phyloP scores from a whole-genome alignment of 768 basidiomycete species.

The Phanerodontia chrysosporium region DNA sequence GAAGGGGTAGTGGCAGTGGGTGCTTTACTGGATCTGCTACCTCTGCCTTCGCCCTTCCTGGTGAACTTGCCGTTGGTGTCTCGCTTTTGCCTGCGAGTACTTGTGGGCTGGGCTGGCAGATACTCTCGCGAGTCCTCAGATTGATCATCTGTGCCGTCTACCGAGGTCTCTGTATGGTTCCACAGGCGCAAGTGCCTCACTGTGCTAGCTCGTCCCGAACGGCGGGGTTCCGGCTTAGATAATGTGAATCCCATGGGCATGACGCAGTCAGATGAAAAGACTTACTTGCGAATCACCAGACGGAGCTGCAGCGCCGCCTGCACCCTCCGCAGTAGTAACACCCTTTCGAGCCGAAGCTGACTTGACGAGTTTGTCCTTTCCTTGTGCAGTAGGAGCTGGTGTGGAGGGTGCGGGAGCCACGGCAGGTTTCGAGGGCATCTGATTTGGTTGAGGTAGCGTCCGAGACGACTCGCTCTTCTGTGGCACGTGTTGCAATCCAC shows the following conservation, averaged over 20 bases:
- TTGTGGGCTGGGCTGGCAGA: background rate
- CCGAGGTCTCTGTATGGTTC: background rate
- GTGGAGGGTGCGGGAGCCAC: too few relatives aligned
- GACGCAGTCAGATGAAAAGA: background rate
- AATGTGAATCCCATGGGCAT: too few relatives aligned
- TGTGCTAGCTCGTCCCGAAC: background rate
- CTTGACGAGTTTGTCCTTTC: background rate
- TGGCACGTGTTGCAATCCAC: background rate
- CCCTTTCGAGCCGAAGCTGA: background rate
- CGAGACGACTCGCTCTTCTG: background rate
- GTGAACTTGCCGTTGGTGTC: slow-evolving; percentile 12
- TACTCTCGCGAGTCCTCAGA: slow-evolving; percentile 11
- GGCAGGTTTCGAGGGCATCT: too few relatives aligned
- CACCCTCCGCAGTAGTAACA: background rate
- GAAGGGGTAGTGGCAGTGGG: background rate
- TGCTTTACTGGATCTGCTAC: background rate
- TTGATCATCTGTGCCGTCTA: background rate
- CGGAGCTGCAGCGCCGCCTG: background rate
- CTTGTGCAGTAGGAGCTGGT: background rate
- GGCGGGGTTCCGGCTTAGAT: background rate
- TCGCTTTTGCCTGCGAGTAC: slow-evolving; percentile 7
- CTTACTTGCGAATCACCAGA: background rate
- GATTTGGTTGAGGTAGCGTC: too few relatives aligned
- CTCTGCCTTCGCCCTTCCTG: background rate
- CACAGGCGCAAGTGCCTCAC: slow-evolving; percentile 2